Evolutionary conservation across 768 basidiomycete species (phyloP), one percentile per base, ranked within the genome.

Genomic region (Lactarius akahatsu): DNA sequence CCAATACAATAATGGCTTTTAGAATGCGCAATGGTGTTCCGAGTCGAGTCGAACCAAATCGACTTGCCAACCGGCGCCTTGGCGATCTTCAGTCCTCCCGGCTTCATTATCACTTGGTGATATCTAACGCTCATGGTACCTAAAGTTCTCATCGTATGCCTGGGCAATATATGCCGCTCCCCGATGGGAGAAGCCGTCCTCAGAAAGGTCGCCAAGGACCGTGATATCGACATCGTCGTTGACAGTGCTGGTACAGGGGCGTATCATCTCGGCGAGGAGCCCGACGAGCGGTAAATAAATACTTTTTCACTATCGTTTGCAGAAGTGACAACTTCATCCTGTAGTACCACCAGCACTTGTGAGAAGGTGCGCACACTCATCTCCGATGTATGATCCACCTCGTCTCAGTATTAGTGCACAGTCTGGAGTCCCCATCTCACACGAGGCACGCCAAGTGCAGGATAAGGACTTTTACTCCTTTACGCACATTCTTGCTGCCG

Each of bases 141-240:
- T 4, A 79, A 85, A 61, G 89, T 88, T 36, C 83, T 94, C 58
- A 76, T 92, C 67, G 90, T 93, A 43, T 94, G 92, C 70, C 77
- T 92, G 64, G 91, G 91, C 15, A 93, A 93, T 74, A 92, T 93
- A 65, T 93, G 93, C 74, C 88, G 94, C 40, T 94, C 92, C 28
- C 94, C 94, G 0, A 92, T 96, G 86, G 94, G 93, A 36, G 92
- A 95, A 78, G 94, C 93, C 2, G 91, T 96, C 28, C 81, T 96
- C 36, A 81, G 78, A 66, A 82, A 92, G 62, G 82, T 86, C 64
- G 91, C 90, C 10, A 77, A 80, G 58, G 82, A 86, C 71, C 86
- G 90, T 40, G 86, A 85, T 15, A 72, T 92, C 47, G 82, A 88
- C 58, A 80, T 95, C 67, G 72, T 75, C 15, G 89, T 95, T 36